Conservation (phyloP, 176 grass and related monocot species). For the Otatea glauca region DNA sequence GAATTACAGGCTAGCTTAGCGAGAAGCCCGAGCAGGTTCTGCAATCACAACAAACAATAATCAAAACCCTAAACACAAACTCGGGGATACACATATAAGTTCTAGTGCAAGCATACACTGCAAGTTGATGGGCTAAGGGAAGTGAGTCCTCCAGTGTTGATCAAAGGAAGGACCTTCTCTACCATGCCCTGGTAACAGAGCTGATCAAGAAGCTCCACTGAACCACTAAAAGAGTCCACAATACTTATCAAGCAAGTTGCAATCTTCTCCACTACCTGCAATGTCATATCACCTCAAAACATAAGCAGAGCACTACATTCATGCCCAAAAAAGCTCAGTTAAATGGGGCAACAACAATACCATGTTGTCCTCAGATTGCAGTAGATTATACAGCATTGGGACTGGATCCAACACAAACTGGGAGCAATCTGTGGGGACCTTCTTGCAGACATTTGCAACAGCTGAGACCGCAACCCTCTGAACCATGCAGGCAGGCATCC, state of each 20-base stretch:
- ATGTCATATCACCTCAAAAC: slow-evolving; percentile 28
- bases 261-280: slow-evolving; percentile 82
- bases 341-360: slow-evolving; percentile 35
- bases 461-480: slow-evolving; percentile 85
- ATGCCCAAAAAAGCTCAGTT: slow-evolving; percentile 18
- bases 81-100: slow-evolving; percentile 7
- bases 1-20: slow-evolving; percentile 81
- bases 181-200: slow-evolving; percentile 71
- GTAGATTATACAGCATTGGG: slow-evolving; percentile 72
- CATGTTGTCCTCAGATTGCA: slow-evolving; percentile 77
- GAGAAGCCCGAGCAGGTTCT: slow-evolving; percentile 84
- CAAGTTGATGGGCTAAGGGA: slow-evolving; percentile 62
- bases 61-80: slow-evolving; percentile 30
- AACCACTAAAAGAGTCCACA: slow-evolving; percentile 66
- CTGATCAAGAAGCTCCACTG: slow-evolving; percentile 74
- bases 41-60: slow-evolving; percentile 45
- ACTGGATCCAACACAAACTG: slow-evolving; percentile 71
- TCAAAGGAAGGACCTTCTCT: slow-evolving; percentile 69
- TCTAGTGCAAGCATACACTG: slow-evolving; percentile 61
- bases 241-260: slow-evolving; percentile 76
- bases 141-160: slow-evolving; percentile 55
- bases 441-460: slow-evolving; percentile 78
- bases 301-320: slow-evolving; percentile 15
- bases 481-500: slow-evolving; percentile 22
- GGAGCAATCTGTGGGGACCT: slow-evolving; percentile 66